Base-by-base conservation (phyloP, 768 basidiomycete genomes). In the Boletus coccyginus region DNA sequence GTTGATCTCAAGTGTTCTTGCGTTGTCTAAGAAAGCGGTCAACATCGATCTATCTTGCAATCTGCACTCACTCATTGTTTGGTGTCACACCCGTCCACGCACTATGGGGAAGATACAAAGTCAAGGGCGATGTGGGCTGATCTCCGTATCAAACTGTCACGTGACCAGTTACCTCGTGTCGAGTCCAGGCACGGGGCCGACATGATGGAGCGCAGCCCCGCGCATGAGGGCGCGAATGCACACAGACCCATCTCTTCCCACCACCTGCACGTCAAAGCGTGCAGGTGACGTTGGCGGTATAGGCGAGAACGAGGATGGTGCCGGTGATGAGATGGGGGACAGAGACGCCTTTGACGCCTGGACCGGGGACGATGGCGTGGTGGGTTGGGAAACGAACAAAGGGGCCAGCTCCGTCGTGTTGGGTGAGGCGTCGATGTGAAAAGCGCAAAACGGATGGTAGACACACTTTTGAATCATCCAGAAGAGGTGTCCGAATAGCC, bases 241-340 rank as follows among this genome's bases (percentile, higher is more conserved):
- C n/a, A n/a, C n/a, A n/a, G n/a, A n/a, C n/a, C n/a, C n/a, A n/a
- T n/a, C n/a, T n/a, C n/a, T n/a, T n/a, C n/a, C n/a, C n/a, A n/a
- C n/a, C n/a, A n/a, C n/a, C n/a, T n/a, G n/a, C n/a, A n/a, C n/a
- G n/a, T 21, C 21, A 21, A 21, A 21, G 21, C 21, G 57, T 50
- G 21, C 69, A 58, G 14, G 63, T 43, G 14, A 78, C 66, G 11
- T 62, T 56, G 8, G 69, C 69, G n/a, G 52, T 56, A 27, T 57
- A 46, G 17, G 75, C 74, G 45, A 69, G 62, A 5, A 57, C 42
- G 14, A 60, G 52, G 35, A 77, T 56, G 7, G 71, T 58, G 3
- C 72, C 73, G 2, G 65, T 62, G 27, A 77, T 62, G 38, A 73
- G 62, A 19, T 75, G 65, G 1, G 73, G 65, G 7, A 69, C 62